Base-by-base conservation (phyloP, 495 filamentous ascomycete genomes). In the Penicillium canescens region DNA sequence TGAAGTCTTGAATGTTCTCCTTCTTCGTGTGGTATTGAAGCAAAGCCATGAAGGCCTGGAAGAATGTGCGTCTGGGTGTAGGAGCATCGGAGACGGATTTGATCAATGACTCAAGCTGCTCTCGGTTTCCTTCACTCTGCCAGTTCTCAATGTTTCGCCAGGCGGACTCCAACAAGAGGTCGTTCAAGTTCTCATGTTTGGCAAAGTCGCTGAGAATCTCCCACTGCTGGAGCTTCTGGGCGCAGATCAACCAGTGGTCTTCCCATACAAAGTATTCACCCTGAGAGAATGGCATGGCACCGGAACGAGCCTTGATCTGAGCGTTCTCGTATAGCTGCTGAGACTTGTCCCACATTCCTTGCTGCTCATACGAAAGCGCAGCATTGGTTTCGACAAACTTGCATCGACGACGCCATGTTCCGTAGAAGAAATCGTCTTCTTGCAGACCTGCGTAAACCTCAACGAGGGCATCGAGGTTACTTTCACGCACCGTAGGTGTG, bases 211-310 rank as follows among this genome's bases (percentile, higher is more conserved):
- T 88, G 24, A 99, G 72, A 50, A 99, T 89, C 49, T 99, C 95
- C 95, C 95, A 99, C 58, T 98, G 95, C 66, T 99, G 95, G 35
- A 99, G 81, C 75, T 98, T 99, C 71, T 98, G 90, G 3, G 93
- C 94, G 65, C 95, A 98, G 37, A 95, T 80, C 33, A 98, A 82
- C 95, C 95, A 99, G 59, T 99, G 95, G 69, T 99, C 95, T 71
- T 99, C 95, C 95, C 95, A 99, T 1, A 99, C 80, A 83, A 94
- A 96, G 66, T 99, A 99, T 73, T 99, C 95, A 12, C 86, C 91
- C 59, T 95, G 89, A 1, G 94, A 97, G 74, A 96, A 97, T 2
- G 95, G 92, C 54, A 96, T 83, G 12, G 88, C 87, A 26, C 92
- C 93, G 1, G 91, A 96, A 34, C 95, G 83, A 39, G 95, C 93